Percentiles rank a stretch among this genome's conserved stretches.
These are phyloP conservation scores for Lipomyces starkeyi DNA, from an alignment of 805 yeast species.

Conservation along the genomic window DNA sequence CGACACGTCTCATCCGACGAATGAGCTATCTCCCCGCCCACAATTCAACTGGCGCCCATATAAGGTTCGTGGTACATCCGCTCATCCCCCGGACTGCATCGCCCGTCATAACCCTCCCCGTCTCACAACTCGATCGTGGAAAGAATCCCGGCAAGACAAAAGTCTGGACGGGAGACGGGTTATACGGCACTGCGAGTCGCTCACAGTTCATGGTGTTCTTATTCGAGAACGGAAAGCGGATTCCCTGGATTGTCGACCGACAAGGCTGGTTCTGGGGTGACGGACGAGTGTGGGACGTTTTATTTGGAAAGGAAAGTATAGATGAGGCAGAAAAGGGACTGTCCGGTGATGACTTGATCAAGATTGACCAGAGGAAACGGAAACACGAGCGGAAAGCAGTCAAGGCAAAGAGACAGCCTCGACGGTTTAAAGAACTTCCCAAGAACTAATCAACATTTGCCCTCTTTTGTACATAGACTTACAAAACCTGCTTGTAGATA, in stretches of 20 bases:
- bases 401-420: not conserved
- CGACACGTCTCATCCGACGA: slow-evolving; percentile 73
- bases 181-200: slow-evolving; percentile 80
- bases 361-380: slow-evolving; percentile 18
- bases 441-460: not conserved
- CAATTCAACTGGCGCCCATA: slow-evolving; percentile 49
- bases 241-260: slow-evolving; percentile 81
- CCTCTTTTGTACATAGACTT: no score
- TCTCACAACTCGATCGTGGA: slow-evolving; percentile 60
- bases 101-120: slow-evolving; percentile 72
- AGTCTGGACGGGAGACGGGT: slow-evolving; percentile 86
- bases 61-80: slow-evolving; percentile 77
- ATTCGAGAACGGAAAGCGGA: slow-evolving; percentile 59
- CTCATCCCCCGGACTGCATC: slow-evolving; percentile 74
- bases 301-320: slow-evolving; percentile 81
- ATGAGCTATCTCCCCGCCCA: slow-evolving; percentile 71
- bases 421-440: not conserved
- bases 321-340: slow-evolving; percentile 76
- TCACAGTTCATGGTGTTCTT: slow-evolving; percentile 75
- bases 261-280: slow-evolving; percentile 94
- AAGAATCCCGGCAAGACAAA: slow-evolving; percentile 56
- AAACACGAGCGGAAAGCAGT: slow-evolving; percentile 5
- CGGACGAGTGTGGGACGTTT: slow-evolving; percentile 79
- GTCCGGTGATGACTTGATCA: slow-evolving; percentile 60
- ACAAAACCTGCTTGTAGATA: not conserved